Percentiles rank a stretch among this genome's conserved stretches.
Evolutionary conservation across 2,329 filamentous ascomycete genomes (phyloP).

Genomic region (Davidsoniella eucalypti): DNA sequence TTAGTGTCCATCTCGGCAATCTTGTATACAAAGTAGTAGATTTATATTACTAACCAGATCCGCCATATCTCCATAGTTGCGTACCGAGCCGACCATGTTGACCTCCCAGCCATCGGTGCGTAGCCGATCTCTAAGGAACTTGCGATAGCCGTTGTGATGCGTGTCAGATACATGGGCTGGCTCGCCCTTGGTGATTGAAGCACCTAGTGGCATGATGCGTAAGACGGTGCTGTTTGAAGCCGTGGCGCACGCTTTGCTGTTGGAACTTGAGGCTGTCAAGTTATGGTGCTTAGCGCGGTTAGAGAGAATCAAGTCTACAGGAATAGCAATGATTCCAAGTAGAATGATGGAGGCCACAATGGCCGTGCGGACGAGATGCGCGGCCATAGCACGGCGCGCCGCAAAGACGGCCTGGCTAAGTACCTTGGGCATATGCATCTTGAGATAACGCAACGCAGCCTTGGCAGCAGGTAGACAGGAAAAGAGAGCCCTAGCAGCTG

Average conservation of each 20-base stretch:
- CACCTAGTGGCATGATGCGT: constrained; percentile 22
- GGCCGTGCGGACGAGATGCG: neutral
- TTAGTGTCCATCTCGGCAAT: neutral
- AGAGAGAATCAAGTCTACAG: neutral
- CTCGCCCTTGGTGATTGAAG: constrained; percentile 22
- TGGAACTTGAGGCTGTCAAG: neutral
- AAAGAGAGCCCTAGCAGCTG: no score
- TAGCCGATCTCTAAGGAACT: constrained; percentile 19
- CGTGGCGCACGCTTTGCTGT: neutral
- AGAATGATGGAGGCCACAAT: neutral
- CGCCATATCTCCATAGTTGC: constrained; percentile 22
- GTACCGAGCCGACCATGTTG: constrained; percentile 26
- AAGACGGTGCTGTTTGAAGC: constrained; percentile 11
- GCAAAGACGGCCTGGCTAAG: neutral
- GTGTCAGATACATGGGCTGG: constrained; percentile 6
- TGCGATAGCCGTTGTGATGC: constrained; percentile 22
- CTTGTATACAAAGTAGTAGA: neutral
- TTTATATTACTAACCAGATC: constrained; percentile 8
- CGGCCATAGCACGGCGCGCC: neutral
- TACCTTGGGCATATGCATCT: neutral
- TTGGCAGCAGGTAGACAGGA: no score
- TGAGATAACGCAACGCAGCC: no score
- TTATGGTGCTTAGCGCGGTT: neutral
- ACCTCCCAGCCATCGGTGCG: constrained; percentile 17
- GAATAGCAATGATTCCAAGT: neutral